Percentiles rank a stretch among this genome's conserved stretches.
These are phyloP conservation scores for Castanea mollissima DNA, from an alignment of 306 rosid genomes.

Conservation along the genomic window DNA sequence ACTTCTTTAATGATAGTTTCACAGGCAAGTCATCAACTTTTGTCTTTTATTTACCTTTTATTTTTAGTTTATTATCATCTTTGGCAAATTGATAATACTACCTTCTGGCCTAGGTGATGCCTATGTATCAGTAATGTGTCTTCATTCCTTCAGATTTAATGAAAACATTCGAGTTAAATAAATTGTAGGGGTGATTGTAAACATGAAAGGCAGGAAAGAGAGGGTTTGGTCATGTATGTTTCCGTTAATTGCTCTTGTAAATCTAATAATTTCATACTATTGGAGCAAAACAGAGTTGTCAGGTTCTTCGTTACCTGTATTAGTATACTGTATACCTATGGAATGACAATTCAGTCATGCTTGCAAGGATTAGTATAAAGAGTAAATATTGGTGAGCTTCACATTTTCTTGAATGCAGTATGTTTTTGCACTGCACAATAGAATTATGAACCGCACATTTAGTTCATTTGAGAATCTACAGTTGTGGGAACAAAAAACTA, in stretches of 20 bases:
- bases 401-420: neutral
- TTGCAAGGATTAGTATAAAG: neutral
- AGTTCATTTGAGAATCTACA: neutral
- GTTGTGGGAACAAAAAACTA: neutral
- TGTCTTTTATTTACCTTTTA: too few relatives aligned
- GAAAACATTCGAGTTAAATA: neutral
- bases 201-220: neutral
- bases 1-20: neutral
- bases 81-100: too few relatives aligned
- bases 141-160: neutral
- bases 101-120: too few relatives aligned
- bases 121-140: too few relatives aligned
- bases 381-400: neutral
- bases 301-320: neutral
- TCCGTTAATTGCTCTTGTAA: neutral
- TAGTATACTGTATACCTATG: neutral
- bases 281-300: neutral
- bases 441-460: neutral
- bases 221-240: neutral
- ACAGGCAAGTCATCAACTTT: too few relatives aligned
- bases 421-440: slow-evolving; percentile 10
- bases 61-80: too few relatives aligned
- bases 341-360: neutral
- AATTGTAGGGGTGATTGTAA: neutral
- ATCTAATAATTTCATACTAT: neutral